Percentiles rank a stretch among this genome's conserved stretches.
These are phyloP conservation scores for Protomyces inouyei DNA, from an alignment of 1,139 yeast species.

Conservation along the genomic window DNA sequence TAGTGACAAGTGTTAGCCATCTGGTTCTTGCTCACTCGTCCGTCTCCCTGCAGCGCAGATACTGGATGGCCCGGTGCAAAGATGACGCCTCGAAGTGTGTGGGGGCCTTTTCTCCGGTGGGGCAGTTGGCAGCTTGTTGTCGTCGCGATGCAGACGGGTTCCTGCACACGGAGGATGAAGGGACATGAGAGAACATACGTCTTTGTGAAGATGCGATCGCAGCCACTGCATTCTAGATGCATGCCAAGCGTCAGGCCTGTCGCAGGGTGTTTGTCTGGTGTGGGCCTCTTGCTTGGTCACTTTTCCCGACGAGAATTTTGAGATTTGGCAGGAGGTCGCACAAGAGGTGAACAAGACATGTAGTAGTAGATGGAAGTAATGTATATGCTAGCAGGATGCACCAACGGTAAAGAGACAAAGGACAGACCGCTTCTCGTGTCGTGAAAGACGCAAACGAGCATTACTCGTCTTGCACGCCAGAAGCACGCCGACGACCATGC, in stretches of 20 bases:
- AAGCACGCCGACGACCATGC: not conserved
- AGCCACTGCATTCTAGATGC: conserved; percentile 21
- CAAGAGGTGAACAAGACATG: not conserved
- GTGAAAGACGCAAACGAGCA: not conserved
- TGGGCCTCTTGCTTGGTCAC: not conserved
- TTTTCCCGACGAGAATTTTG: not conserved
- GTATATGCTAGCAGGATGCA: not conserved
- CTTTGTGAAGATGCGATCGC: conserved; percentile 25
- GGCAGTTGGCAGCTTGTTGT: not conserved
- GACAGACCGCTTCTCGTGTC: too few relatives aligned
- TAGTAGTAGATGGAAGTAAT: not conserved
- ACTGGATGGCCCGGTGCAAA: too few relatives aligned
- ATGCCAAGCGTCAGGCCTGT: not conserved
- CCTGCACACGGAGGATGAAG: not conserved
- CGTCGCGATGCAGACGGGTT: too few relatives aligned
- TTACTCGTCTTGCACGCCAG: not conserved
- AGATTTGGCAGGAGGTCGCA: not conserved
- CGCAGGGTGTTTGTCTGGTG: not conserved
- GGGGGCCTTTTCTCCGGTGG: not conserved
- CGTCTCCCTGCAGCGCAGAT: too few relatives aligned
- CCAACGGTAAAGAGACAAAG: too few relatives aligned
- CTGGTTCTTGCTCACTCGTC: too few relatives aligned
- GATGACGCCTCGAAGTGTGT: too few relatives aligned
- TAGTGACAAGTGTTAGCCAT: too few relatives aligned
- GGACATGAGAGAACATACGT: not conserved